phyloP scores from a whole-genome alignment of 495 filamentous ascomycete genomes.

The Sordaria brevicollis region DNA sequence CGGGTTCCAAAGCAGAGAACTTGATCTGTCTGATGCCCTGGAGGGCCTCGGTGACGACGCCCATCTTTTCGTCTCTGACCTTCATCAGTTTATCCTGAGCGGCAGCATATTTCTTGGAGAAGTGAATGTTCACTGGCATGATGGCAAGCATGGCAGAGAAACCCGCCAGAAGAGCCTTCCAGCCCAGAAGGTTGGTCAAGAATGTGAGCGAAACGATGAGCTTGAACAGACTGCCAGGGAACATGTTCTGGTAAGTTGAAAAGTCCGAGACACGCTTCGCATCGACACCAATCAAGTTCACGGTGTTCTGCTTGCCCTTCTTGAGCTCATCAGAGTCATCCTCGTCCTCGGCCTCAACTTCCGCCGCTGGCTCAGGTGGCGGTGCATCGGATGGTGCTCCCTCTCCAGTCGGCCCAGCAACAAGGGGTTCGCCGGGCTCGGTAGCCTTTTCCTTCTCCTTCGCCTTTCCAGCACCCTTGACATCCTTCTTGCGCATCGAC shows the following conservation, averaged over 20 bases:
- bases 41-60: constrained; percentile 67
- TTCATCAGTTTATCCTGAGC: constrained; percentile 71
- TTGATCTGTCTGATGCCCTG: constrained; percentile 84
- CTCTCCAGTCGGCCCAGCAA: constrained; percentile 15
- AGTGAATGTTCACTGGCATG: constrained; percentile 58
- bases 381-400: constrained; percentile 3
- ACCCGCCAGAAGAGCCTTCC: constrained; percentile 58
- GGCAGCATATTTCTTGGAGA: constrained; percentile 54
- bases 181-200: constrained; percentile 60
- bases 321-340: constrained; percentile 42
- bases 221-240: constrained; percentile 49
- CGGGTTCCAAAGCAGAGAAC: constrained; percentile 69
- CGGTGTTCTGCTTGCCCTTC: constrained; percentile 61
- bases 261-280: constrained; percentile 65
- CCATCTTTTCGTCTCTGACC: constrained; percentile 66
- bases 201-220: constrained; percentile 56
- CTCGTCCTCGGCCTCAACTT: constrained; percentile 28
- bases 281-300: constrained; percentile 76
- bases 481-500: constrained; percentile 69
- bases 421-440: constrained; percentile 12
- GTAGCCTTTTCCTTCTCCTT: constrained; percentile 17
- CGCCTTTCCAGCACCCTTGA: constrained; percentile 35
- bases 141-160: constrained; percentile 52
- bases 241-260: constrained; percentile 52
- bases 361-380: constrained; percentile 5